A percentile compares a stretch with the other conserved stretches of the same genome.
Evolutionary conservation across 768 basidiomycete genomes (phyloP).

Genomic region (Boletus huronensis): DNA sequence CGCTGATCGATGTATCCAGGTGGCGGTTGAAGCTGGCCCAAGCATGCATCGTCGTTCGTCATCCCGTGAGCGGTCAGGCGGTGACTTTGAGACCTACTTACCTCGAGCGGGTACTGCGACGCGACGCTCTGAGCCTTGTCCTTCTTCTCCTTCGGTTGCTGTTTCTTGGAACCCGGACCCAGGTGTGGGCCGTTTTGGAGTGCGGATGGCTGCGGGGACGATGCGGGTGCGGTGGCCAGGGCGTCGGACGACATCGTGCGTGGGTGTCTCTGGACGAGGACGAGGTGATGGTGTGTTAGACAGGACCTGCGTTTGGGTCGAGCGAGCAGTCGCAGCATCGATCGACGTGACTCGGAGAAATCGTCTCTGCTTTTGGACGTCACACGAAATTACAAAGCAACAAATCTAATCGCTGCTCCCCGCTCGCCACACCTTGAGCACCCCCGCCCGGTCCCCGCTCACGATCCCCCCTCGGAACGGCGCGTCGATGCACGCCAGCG

Average conservation of each 20-base stretch:
- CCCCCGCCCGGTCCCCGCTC: conserved; percentile 87
- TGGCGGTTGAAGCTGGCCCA: conserved; percentile 60
- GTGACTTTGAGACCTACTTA: conserved; percentile 21
- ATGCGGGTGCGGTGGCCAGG: conserved; percentile 37
- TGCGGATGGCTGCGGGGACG: conserved; percentile 52
- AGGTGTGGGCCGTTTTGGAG: conserved; percentile 42
- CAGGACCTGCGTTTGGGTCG: conserved; percentile 24
- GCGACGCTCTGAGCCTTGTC: conserved; percentile 29
- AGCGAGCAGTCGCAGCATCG: conserved; percentile 35
- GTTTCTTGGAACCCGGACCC: conserved; percentile 32
- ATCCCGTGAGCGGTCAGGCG: not conserved
- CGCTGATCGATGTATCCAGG: conserved; percentile 89
- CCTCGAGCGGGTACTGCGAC: conserved; percentile 63
- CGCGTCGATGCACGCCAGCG: conserved; percentile 82
- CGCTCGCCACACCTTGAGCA: conserved; percentile 86
- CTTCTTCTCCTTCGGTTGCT: conserved; percentile 44
- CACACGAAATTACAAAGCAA: too few species aligned
- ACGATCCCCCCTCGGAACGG: conserved; percentile 91
- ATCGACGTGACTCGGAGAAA: conserved; percentile 14
- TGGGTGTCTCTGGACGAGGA: not conserved
- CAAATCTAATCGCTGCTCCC: conserved; percentile 50
- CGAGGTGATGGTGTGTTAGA: conserved; percentile 15
- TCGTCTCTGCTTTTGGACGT: conserved; percentile 27
- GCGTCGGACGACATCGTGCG: conserved; percentile 45
- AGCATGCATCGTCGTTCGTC: conserved; percentile 27